Evolutionary conservation across 2,329 filamentous ascomycete species (phyloP).

Genomic region (Calonectria honghensis): DNA sequence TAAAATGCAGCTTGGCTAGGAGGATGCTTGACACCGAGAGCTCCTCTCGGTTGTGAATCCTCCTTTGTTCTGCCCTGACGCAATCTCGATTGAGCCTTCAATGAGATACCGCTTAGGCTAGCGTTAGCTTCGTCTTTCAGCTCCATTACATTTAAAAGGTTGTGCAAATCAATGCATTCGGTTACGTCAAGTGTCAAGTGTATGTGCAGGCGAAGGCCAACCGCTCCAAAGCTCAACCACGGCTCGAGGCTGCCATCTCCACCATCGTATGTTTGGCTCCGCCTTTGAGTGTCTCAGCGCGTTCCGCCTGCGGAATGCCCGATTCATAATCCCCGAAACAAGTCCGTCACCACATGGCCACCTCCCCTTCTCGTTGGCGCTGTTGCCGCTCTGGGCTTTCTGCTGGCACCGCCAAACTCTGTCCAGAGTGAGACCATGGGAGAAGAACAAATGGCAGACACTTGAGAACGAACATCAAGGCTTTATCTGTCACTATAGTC

Average conservation of each 20-base stretch:
- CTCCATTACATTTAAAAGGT: not conserved
- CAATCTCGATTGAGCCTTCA: constrained; percentile 27
- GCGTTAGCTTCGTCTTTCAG: constrained; percentile 19
- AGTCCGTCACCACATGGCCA: constrained; percentile 36
- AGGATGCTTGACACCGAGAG: not conserved
- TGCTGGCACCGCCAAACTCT: not conserved
- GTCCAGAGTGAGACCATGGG: too few species aligned
- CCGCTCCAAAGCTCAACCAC: constrained; percentile 19
- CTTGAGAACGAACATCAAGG: not conserved
- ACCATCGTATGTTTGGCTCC: constrained; percentile 46
- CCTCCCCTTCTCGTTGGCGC: constrained; percentile 26
- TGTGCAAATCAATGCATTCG: constrained; percentile 31
- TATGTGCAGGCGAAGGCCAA: constrained; percentile 19
- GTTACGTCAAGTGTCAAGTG: constrained; percentile 24
- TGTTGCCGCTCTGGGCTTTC: constrained; percentile 25
- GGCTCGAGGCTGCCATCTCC: constrained; percentile 31
- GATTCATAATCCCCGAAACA: constrained; percentile 42
- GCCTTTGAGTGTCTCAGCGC: constrained; percentile 41
- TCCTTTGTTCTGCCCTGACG: not conserved
- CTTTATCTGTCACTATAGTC: not conserved
- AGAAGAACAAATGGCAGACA: not conserved
- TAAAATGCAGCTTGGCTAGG: constrained; percentile 4
- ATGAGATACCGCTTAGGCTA: constrained; percentile 17
- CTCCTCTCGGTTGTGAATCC: not conserved
- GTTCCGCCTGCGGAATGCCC: constrained; percentile 42